Percentiles rank a stretch among this genome's conserved stretches.
phyloP scores from a whole-genome alignment of 306 rosid species.

The Carpinus viminea region DNA sequence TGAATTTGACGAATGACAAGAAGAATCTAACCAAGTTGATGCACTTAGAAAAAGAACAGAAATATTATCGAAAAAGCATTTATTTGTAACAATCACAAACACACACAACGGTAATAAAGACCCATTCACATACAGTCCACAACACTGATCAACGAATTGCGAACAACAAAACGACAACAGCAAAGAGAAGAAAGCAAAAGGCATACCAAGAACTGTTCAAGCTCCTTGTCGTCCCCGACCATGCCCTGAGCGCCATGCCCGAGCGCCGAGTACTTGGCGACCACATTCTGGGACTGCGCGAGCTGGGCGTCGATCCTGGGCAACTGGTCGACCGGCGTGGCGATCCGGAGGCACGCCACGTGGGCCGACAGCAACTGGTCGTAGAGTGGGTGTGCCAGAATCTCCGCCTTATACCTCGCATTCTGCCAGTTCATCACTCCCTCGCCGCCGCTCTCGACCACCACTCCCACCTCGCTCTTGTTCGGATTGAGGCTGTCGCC shows the following conservation, averaged over 20 bases:
- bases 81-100: background rate
- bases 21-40: background rate
- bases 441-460: constrained; percentile 43
- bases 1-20: background rate
- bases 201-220: constrained; percentile 91
- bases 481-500: constrained; percentile 21
- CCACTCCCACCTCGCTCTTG: constrained; percentile 40
- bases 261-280: constrained; percentile 81
- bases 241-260: constrained; percentile 48
- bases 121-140: background rate
- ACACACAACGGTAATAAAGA: background rate
- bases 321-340: constrained; percentile 96
- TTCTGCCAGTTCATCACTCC: constrained; percentile 79
- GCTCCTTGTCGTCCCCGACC: constrained; percentile 80
- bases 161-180: background rate
- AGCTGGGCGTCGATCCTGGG: constrained; percentile 96
- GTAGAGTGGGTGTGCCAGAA: constrained; percentile 79
- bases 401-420: constrained; percentile 79
- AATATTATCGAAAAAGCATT: background rate
- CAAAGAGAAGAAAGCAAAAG: constrained; percentile 10
- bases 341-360: constrained; percentile 91
- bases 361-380: constrained; percentile 92
- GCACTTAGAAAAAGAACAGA: background rate
- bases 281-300: constrained; percentile 90
- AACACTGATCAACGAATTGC: background rate